Conservation (phyloP, 108 stramenopile species). For the Skeletonema costatum region DNA sequence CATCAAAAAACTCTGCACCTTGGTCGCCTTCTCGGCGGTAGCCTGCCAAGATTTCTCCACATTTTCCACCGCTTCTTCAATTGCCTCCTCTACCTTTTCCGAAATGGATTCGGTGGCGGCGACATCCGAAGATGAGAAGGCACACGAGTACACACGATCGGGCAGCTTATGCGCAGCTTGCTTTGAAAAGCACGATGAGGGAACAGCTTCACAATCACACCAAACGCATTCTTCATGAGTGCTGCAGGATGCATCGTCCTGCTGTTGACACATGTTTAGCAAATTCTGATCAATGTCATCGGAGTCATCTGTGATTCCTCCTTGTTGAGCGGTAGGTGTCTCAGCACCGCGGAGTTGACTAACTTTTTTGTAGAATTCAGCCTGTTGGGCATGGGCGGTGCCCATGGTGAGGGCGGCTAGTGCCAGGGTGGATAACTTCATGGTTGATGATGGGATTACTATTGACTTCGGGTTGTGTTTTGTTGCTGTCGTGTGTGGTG, state of each 20-base stretch:
- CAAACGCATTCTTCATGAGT: neutral
- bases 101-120: neutral
- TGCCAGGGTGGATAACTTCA: neutral
- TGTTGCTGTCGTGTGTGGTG: too few relatives aligned
- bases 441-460: constrained; percentile 1
- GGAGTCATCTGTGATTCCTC: neutral
- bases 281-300: neutral
- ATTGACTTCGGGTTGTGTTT: neutral
- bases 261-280: neutral
- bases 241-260: neutral
- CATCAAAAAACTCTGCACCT: neutral
- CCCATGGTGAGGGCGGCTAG: neutral
- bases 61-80: neutral
- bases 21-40: neutral
- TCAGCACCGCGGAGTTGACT: neutral
- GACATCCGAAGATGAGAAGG: neutral
- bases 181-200: neutral
- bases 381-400: neutral
- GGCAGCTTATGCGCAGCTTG: neutral
- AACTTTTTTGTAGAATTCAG: neutral
- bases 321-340: neutral
- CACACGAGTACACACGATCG: neutral
- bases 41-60: neutral
- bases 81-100: neutral
- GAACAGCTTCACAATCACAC: neutral